phyloP scores from a whole-genome alignment of 2,329 filamentous ascomycete species.

The Exophiala dermatitidis region DNA sequence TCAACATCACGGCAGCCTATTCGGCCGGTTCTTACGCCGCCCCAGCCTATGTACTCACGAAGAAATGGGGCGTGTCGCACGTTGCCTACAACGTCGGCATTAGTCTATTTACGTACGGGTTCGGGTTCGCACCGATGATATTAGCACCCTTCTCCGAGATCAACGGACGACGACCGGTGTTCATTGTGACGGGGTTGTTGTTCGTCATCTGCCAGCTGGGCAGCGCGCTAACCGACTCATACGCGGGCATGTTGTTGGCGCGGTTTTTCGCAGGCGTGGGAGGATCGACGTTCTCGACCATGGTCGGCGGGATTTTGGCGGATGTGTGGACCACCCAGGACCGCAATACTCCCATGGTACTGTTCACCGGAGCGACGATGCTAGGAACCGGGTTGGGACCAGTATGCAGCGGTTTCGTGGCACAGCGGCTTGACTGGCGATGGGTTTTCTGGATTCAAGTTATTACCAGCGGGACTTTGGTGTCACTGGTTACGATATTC shows the following conservation, averaged over 20 bases:
- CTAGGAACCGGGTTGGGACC: constrained; percentile 76
- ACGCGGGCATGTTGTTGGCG: constrained; percentile 62
- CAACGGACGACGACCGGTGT: constrained; percentile 77
- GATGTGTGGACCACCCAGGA: constrained; percentile 74
- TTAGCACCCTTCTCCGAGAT: constrained; percentile 83
- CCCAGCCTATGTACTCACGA: constrained; percentile 56
- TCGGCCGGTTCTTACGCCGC: constrained; percentile 73
- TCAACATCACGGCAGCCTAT: constrained; percentile 72
- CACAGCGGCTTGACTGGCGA: constrained; percentile 62
- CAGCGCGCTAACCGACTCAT: constrained; percentile 62
- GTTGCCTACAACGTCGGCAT: constrained; percentile 62
- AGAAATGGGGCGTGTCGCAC: constrained; percentile 57
- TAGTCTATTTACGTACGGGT: constrained; percentile 74
- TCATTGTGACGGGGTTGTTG: constrained; percentile 65
- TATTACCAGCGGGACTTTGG: constrained; percentile 59
- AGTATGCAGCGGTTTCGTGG: constrained; percentile 62
- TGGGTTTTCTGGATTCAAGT: constrained; percentile 88
- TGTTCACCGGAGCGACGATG: constrained; percentile 72
- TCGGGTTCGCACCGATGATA: constrained; percentile 77
- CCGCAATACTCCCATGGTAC: constrained; percentile 80
- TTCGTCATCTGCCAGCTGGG: constrained; percentile 60
- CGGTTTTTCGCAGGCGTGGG: constrained; percentile 71
- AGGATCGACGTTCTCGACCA: constrained; percentile 66
- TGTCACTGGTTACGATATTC: constrained; percentile 58
- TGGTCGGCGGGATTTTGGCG: constrained; percentile 85